phyloP scores from a whole-genome alignment of 2,329 filamentous ascomycete genomes.

The Penicillium nordicum region DNA sequence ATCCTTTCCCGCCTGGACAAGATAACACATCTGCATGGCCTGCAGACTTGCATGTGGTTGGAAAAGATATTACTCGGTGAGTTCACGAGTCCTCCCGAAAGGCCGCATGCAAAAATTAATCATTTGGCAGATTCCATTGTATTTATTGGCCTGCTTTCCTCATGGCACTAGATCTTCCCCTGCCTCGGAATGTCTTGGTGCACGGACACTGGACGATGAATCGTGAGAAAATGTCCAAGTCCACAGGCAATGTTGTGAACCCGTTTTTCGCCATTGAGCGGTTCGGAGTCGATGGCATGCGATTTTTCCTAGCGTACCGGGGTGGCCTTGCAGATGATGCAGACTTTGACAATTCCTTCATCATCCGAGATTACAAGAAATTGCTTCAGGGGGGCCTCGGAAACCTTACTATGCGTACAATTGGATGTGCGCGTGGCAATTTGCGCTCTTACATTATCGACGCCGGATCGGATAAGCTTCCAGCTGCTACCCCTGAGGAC shows the following conservation, averaged over 20 bases:
- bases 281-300: slow-evolving; percentile 82
- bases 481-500: slow-evolving; percentile 30
- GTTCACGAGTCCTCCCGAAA: slow-evolving; percentile 9
- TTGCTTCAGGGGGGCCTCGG: slow-evolving; percentile 73
- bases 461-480: slow-evolving; percentile 29
- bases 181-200: slow-evolving; percentile 75
- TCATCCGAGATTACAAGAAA: slow-evolving; percentile 76
- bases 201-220: slow-evolving; percentile 97
- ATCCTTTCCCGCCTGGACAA: slow-evolving; percentile 66
- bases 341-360: slow-evolving; percentile 76
- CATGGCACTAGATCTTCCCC: slow-evolving; percentile 76
- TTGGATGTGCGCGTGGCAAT: slow-evolving; percentile 66
- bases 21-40: slow-evolving; percentile 73
- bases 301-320: slow-evolving; percentile 81
- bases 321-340: slow-evolving; percentile 75
- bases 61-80: slow-evolving; percentile 85
- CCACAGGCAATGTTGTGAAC: slow-evolving; percentile 89
- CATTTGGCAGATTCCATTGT: slow-evolving; percentile 68
- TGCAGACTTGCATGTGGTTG: slow-evolving; percentile 85
- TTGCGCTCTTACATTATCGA: slow-evolving; percentile 57
- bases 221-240: slow-evolving; percentile 93
- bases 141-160: slow-evolving; percentile 98
- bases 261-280: slow-evolving; percentile 87
- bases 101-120: slow-evolving; percentile 16
- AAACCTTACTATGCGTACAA: slow-evolving; percentile 72